Evolutionary conservation across 169 alveolate genomes (phyloP).

Genomic region (Plasmodium fragile): DNA sequence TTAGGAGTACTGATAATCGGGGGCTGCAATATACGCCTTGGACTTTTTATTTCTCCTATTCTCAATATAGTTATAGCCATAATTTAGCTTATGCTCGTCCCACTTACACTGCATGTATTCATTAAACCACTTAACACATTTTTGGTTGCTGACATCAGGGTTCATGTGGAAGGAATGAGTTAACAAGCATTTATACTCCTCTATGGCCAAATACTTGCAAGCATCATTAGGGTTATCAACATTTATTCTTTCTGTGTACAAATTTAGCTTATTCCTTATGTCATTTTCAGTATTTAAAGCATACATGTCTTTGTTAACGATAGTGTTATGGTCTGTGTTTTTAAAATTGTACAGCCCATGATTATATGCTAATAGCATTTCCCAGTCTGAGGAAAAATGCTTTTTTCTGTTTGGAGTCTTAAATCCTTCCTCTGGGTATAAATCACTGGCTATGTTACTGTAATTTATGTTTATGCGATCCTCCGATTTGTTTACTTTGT

Average conservation of each 20-base stretch:
- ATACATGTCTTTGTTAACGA: conserved; percentile 37
- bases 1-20: conserved; percentile 89
- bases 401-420: conserved; percentile 49
- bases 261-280: conserved; percentile 70
- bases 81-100: conserved; percentile 90
- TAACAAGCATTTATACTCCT: conserved; percentile 86
- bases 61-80: conserved; percentile 87
- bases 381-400: conserved; percentile 80
- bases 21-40: conserved; percentile 91
- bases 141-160: conserved; percentile 85
- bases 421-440: conserved; percentile 67
- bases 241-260: conserved; percentile 81
- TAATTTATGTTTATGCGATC: conserved; percentile 53
- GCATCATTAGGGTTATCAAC: conserved; percentile 89
- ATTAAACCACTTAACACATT: conserved; percentile 91
- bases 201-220: conserved; percentile 85
- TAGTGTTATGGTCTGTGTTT: conserved; percentile 48
- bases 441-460: conserved; percentile 54
- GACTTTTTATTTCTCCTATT: conserved; percentile 86
- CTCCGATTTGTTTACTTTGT: conserved; percentile 66
- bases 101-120: conserved; percentile 92
- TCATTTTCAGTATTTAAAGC: conserved; percentile 77
- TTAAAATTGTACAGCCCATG: conserved; percentile 78
- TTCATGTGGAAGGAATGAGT: conserved; percentile 80
- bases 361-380: conserved; percentile 77